phyloP scores from a whole-genome alignment of 1,139 yeast species.

The Blastobotrys arbuscula region DNA sequence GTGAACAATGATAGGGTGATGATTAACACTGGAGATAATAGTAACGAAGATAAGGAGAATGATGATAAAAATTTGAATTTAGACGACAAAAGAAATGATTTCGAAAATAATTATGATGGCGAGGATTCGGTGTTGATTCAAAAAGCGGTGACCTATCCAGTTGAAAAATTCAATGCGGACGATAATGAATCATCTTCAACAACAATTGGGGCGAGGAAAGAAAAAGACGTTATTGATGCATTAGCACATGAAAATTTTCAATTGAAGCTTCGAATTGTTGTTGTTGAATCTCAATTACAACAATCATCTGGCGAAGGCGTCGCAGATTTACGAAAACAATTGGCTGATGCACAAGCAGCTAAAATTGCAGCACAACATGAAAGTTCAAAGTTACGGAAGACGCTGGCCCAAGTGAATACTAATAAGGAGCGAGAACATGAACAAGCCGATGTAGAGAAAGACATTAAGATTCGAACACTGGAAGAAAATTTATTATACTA shows the following conservation, averaged over 20 bases:
- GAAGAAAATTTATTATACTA: constrained; percentile 13
- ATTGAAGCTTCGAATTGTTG: constrained; percentile 19
- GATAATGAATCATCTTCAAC: neutral
- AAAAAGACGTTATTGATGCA: constrained; percentile 15
- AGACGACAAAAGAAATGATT: neutral
- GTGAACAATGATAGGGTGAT: neutral
- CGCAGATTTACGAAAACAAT: constrained; percentile 18
- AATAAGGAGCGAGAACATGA: constrained; percentile 13
- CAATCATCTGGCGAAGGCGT: constrained; percentile 19
- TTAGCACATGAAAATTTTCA: constrained; percentile 20
- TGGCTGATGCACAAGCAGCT: constrained; percentile 20
- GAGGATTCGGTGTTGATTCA: constrained; percentile 10
- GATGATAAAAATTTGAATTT: neutral
- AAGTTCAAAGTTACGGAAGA: constrained; percentile 19
- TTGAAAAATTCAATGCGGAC: neutral
- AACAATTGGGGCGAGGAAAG: constrained; percentile 17
- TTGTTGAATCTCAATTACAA: constrained; percentile 18
- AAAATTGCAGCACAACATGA: constrained; percentile 18
- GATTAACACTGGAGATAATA: neutral
- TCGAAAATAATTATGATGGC: neutral
- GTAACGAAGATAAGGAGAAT: neutral
- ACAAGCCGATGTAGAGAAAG: constrained; percentile 13
- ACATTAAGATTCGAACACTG: constrained; percentile 12
- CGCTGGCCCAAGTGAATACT: constrained; percentile 13
- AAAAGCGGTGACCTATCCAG: constrained; percentile 13